phyloP scores from a whole-genome alignment of 805 yeast species.

The Kuraishia molischiana region DNA sequence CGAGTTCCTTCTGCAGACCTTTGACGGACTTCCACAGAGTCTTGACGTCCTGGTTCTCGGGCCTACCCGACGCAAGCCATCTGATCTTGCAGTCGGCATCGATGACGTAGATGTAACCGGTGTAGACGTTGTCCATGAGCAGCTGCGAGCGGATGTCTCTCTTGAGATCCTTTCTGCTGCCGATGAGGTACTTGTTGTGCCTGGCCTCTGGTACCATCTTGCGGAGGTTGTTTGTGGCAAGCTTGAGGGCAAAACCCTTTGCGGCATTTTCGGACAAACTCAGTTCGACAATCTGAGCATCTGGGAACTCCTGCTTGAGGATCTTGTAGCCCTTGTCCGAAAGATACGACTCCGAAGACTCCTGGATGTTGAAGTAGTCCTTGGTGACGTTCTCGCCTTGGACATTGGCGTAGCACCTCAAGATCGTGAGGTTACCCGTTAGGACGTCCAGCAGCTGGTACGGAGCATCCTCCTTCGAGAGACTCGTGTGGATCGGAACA shows the following conservation, averaged over 20 bases:
- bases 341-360: conserved; percentile 30
- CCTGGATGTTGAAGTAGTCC: conserved; percentile 42
- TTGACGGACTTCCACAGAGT: conserved; percentile 57
- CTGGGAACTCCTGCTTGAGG: conserved; percentile 33
- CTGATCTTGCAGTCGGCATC: conserved; percentile 69
- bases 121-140: conserved; percentile 60
- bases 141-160: conserved; percentile 48
- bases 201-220: conserved; percentile 36
- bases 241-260: conserved; percentile 40
- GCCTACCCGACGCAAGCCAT: conserved; percentile 87
- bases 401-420: conserved; percentile 56
- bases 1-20: conserved; percentile 19
- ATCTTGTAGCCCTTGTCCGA: conserved; percentile 27
- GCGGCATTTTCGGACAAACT: conserved; percentile 65
- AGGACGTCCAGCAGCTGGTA: conserved; percentile 28
- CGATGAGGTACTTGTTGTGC: conserved; percentile 50
- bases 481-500: conserved; percentile 39
- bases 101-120: conserved; percentile 76
- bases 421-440: conserved; percentile 45
- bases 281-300: conserved; percentile 66
- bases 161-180: conserved; percentile 44
- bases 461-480: conserved; percentile 22
- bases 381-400: conserved; percentile 62
- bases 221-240: conserved; percentile 29
- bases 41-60: conserved; percentile 54